phyloP scores from a whole-genome alignment of 306 rosid species.

The Medicago ruthenica region DNA sequence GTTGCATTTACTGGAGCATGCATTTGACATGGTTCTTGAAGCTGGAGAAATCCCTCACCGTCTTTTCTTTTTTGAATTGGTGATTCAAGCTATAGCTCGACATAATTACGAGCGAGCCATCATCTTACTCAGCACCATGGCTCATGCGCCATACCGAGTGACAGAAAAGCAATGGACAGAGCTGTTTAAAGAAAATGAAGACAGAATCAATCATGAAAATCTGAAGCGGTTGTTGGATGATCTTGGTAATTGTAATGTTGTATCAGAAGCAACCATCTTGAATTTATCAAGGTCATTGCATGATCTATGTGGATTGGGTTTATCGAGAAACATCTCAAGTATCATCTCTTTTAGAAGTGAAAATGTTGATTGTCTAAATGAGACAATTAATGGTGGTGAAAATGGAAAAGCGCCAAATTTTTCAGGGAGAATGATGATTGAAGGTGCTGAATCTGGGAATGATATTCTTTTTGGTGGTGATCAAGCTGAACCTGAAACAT shows the following conservation, averaged over 20 bases:
- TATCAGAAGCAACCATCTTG: slow-evolving; percentile 70
- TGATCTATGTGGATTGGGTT: slow-evolving; percentile 51
- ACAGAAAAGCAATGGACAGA: slow-evolving; percentile 78
- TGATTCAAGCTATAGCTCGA: slow-evolving; percentile 65
- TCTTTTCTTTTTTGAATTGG: slow-evolving; percentile 65
- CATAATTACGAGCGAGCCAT: slow-evolving; percentile 67
- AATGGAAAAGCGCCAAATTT: slow-evolving; percentile 31
- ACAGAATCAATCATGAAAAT: slow-evolving; percentile 54
- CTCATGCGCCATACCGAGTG: slow-evolving; percentile 81
- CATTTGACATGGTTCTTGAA: slow-evolving; percentile 75
- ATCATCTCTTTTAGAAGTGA: slow-evolving; percentile 43
- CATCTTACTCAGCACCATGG: slow-evolving; percentile 66
- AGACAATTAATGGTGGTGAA: slow-evolving; percentile 42
- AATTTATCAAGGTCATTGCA: slow-evolving; percentile 70
- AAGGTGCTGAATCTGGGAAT: slow-evolving; percentile 37
- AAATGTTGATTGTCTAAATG: slow-evolving; percentile 31
- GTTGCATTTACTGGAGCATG: slow-evolving; percentile 87
- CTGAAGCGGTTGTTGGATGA: slow-evolving; percentile 59
- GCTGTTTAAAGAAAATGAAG: slow-evolving; percentile 58
- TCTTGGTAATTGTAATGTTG: slow-evolving; percentile 55
- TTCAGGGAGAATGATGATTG: slow-evolving; percentile 40
- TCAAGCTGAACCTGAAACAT: slow-evolving; percentile 16
- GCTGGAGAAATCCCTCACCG: slow-evolving; percentile 78
- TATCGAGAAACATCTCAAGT: slow-evolving; percentile 45
- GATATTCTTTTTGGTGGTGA: slow-evolving; percentile 39